phyloP scores from a whole-genome alignment of 2,329 filamentous ascomycete genomes.

The Phyllosticta paracitricarpa region DNA sequence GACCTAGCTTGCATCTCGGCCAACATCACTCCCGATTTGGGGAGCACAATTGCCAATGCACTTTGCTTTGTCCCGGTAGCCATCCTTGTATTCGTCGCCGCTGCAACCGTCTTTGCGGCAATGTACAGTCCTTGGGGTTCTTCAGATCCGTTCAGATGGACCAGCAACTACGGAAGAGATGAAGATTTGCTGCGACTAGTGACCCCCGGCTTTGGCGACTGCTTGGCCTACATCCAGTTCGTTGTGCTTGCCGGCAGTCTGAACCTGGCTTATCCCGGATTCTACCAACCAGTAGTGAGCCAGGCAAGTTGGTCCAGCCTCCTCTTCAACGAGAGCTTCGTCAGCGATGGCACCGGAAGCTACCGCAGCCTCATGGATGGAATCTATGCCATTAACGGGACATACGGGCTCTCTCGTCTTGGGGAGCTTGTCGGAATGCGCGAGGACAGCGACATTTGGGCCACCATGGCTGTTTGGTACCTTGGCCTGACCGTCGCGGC shows the following conservation, averaged over 20 bases:
- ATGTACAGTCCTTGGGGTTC: conserved; percentile 93
- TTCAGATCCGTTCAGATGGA: conserved; percentile 84
- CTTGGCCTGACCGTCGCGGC: conserved; percentile 62
- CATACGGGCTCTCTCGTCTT: conserved; percentile 68
- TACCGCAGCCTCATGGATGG: conserved; percentile 62
- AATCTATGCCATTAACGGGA: conserved; percentile 70
- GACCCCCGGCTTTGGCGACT: conserved; percentile 93
- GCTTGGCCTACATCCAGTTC: conserved; percentile 94
- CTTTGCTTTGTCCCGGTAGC: conserved; percentile 68
- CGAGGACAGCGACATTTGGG: conserved; percentile 73
- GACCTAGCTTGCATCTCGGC: conserved; percentile 71
- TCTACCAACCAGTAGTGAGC: conserved; percentile 83
- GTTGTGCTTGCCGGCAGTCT: conserved; percentile 78
- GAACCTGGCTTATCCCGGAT: conserved; percentile 82
- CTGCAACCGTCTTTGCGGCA: conserved; percentile 74
- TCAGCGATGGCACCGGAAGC: conserved; percentile 56
- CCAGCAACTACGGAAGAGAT: conserved; percentile 94
- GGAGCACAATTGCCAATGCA: conserved; percentile 54
- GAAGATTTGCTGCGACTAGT: conserved; percentile 84
- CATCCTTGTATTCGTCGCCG: conserved; percentile 67
- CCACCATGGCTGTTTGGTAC: conserved; percentile 87
- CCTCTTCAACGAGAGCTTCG: conserved; percentile 88
- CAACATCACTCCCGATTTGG: conserved; percentile 76
- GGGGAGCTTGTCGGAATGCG: conserved; percentile 77
- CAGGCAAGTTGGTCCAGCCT: conserved; percentile 80